Conservation (phyloP, 2,329 filamentous ascomycete species). For the Colletotrichum sojae region DNA sequence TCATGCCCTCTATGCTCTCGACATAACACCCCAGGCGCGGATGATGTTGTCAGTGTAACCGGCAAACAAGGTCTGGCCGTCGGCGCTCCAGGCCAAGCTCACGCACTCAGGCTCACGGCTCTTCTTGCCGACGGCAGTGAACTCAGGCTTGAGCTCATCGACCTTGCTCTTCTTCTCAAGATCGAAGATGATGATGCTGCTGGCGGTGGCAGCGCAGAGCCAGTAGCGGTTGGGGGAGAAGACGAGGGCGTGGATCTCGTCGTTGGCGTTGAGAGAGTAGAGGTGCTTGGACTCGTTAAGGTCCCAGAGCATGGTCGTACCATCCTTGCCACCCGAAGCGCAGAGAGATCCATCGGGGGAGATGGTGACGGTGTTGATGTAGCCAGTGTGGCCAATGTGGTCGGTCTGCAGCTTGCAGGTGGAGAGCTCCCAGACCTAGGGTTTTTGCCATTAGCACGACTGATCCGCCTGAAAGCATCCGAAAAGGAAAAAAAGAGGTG, state of each 20-base stretch:
- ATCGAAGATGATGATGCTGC: constrained; percentile 99
- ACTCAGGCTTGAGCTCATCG: constrained; percentile 99
- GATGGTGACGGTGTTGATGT: constrained; percentile 99
- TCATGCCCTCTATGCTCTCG: constrained; percentile 76
- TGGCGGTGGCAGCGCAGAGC: constrained; percentile 97
- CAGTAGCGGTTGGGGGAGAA: constrained; percentile 99
- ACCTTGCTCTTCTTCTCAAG: constrained; percentile 99
- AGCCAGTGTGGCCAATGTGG: constrained; percentile 99
- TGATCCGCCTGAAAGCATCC: constrained; percentile 22
- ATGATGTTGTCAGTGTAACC: constrained; percentile 99
- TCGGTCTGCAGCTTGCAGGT: constrained; percentile 99
- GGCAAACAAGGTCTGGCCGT: constrained; percentile 99
- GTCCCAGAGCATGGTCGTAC: constrained; percentile 99
- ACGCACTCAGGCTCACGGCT: constrained; percentile 98
- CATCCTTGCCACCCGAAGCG: constrained; percentile 99
- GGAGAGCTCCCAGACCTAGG: constrained; percentile 98
- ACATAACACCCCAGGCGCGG: constrained; percentile 98
- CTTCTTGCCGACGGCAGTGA: constrained; percentile 97
- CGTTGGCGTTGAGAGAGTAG: constrained; percentile 98
- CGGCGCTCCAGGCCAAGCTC: constrained; percentile 95
- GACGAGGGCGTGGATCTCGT: constrained; percentile 99
- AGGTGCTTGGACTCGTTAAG: constrained; percentile 99
- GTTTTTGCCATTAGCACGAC: constrained; percentile 45
- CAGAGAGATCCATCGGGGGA: constrained; percentile 99
- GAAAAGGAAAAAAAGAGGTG: background rate